Evolutionary conservation across 2,329 filamentous ascomycete species (phyloP).

Genomic region (Parastagonospora nodorum): DNA sequence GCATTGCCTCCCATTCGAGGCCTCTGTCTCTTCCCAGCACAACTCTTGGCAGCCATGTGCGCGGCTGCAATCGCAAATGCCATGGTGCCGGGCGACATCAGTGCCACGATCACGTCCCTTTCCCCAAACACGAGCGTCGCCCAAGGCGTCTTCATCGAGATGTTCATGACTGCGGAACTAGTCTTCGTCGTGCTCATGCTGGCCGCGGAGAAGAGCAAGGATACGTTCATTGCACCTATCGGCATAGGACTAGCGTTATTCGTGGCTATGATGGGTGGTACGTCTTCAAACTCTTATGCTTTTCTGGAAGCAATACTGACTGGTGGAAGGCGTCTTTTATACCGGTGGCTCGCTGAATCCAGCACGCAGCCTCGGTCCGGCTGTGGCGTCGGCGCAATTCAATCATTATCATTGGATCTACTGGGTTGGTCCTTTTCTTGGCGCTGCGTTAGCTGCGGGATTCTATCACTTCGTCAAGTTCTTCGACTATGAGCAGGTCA

Average conservation of each 20-base stretch:
- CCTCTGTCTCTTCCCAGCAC: slow-evolving; percentile 23
- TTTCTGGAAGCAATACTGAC: slow-evolving; percentile 2
- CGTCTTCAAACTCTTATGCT: background rate
- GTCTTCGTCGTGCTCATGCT: slow-evolving; percentile 36
- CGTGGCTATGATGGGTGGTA: slow-evolving; percentile 34
- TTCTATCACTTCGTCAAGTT: slow-evolving; percentile 54
- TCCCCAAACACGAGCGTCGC: slow-evolving; percentile 20
- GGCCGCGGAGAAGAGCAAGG: slow-evolving; percentile 37
- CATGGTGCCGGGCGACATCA: slow-evolving; percentile 32
- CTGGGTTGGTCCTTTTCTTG: slow-evolving; percentile 51
- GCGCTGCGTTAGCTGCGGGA: slow-evolving; percentile 50
- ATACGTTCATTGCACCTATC: slow-evolving; percentile 27
- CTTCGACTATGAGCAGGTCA: slow-evolving; percentile 34
- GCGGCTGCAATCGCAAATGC: slow-evolving; percentile 27
- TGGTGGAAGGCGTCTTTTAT: slow-evolving; percentile 40
- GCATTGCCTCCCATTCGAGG: slow-evolving; percentile 21
- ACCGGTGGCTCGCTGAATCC: slow-evolving; percentile 52
- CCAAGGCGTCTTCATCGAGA: slow-evolving; percentile 25
- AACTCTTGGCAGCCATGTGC: slow-evolving; percentile 30
- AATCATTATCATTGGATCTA: slow-evolving; percentile 44
- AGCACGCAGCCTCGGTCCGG: slow-evolving; percentile 50
- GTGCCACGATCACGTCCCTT: slow-evolving; percentile 22
- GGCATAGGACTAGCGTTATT: slow-evolving; percentile 29
- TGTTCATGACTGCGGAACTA: slow-evolving; percentile 29
- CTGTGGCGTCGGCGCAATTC: slow-evolving; percentile 45